Conservation (phyloP, 1,139 yeast genomes). For the Yamadazyma buinensis region DNA sequence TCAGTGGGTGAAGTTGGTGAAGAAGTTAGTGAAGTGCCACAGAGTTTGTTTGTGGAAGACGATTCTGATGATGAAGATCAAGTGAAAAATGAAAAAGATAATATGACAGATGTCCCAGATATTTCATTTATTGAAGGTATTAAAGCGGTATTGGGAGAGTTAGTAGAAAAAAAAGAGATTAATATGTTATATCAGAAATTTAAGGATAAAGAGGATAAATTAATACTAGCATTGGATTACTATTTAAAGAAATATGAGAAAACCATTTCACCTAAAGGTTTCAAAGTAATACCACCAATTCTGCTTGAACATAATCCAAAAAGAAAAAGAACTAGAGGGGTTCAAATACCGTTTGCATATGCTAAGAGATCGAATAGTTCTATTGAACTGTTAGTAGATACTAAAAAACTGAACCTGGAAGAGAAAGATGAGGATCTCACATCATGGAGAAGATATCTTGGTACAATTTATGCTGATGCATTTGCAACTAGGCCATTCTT, state of each 20-base stretch:
- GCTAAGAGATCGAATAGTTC: slow-evolving; percentile 7
- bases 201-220: slow-evolving; percentile 19
- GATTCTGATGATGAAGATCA: background rate
- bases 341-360: slow-evolving; percentile 12
- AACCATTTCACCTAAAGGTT: slow-evolving; percentile 1
- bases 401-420: slow-evolving; percentile 9
- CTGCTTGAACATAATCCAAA: slow-evolving; percentile 11
- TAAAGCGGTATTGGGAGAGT: slow-evolving; percentile 19
- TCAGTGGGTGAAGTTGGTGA: too few relatives aligned
- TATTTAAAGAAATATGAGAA: slow-evolving; percentile 18
- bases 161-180: slow-evolving; percentile 15
- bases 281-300: slow-evolving; percentile 13
- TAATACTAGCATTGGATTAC: slow-evolving; percentile 28
- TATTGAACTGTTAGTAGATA: slow-evolving; percentile 6
- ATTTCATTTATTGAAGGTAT: slow-evolving; percentile 3
- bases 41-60: background rate
- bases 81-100: background rate
- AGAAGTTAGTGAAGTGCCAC: background rate
- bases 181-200: slow-evolving; percentile 21
- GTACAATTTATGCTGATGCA: slow-evolving; percentile 68
- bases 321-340: slow-evolving; percentile 13
- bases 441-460: slow-evolving; percentile 48
- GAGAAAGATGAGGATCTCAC: slow-evolving; percentile 6
- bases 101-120: background rate
- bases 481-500: slow-evolving; percentile 81